Base-by-base conservation (phyloP, 768 basidiomycete genomes). In the Sutorius australiensis region DNA sequence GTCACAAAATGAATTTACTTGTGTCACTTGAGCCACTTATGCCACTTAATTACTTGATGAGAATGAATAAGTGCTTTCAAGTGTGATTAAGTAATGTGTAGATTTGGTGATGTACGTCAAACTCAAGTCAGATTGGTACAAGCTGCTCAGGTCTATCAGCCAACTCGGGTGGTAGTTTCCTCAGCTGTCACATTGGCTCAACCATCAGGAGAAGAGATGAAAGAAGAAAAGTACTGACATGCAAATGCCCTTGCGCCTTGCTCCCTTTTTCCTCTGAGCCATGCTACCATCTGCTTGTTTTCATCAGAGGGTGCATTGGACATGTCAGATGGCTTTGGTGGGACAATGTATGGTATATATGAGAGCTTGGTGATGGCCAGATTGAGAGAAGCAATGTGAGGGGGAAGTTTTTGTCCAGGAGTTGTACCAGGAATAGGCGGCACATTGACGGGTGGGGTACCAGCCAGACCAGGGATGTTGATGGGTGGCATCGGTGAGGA, bases 71-170 rank as follows among this genome's bases (percentile, higher is more conserved):
- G n/a, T n/a, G n/a, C n/a, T n/a, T n/a, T n/a, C n/a, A n/a, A n/a
- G n/a, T n/a, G n/a, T n/a, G n/a, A n/a, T n/a, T n/a, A n/a, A n/a
- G n/a, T n/a, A n/a, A n/a, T n/a, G n/a, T n/a, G n/a, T n/a, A n/a
- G n/a, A n/a, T n/a, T n/a, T 90, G 86, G 63, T 91, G 89, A 51
- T 98, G 95, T 43, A 95, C 87, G 61, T 99, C 97, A 62, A 98
- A 86, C 68, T 99, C 97, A 47, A 99, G 76, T n/a, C 97, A 83
- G 37, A 99, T 87, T 3, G 97, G 97, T 4, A 98, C 87, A 27
- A 99, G 86, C 61, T 84, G 79, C 64, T 99, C 97, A 12, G 81
- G 78, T 27, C 78, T 75, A 58, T 83, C 78, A 5, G 80, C 80
- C 32, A 85, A 78, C 48, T 81, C 78, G 6, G 73, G 62, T 8